Base-by-base conservation (phyloP, 345 rosid species). In the Carallia brachiata region DNA sequence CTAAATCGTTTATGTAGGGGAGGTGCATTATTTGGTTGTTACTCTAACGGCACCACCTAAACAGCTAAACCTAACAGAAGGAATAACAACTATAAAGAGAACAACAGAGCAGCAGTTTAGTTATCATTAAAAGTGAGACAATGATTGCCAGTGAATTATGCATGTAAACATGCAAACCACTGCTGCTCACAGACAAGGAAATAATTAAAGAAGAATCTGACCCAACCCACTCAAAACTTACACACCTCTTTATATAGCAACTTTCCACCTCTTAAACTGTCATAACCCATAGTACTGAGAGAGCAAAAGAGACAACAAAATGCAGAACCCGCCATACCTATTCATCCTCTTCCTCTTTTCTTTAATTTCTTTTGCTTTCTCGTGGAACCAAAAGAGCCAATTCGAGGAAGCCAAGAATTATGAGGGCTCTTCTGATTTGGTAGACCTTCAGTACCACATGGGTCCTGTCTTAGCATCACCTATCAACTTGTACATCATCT, bases 381-480 rank as follows among this genome's bases (percentile, higher is more conserved):
- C 83, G 37, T 60, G 75, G 80, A 77, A 65, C 55, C 85, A 64
- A 52, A 36, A 66, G 61, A 19, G 19, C 17, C 55, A 68, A 34
- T 63, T 70, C 68, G 59, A 67, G 75, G 84, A 79, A 57, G 76
- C 70, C 47, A 75, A 74, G 44, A 78, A 78, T 67, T 86, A 72
- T 62, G 87, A 81, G 62, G 93, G 86, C 6, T 83, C 90, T 5
- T 85, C 89, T 48, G 87, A 86, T 58, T 69, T 80, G 5, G 80
- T 71, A 17, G 78, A 83, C 64, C 84, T 86, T 55, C 67, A 78
- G 55, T 85, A 86, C 76, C 91, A 85, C 79, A 85, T 83, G 91
- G 91, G 89, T n/a, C 91, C 91, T 60, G 88, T 86, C 31, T 77
- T 86, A 30, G 79, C 89, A 7, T 79, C 86, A 8, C 80, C 88